A percentile compares a stretch with the other conserved stretches of the same genome.
These are phyloP conservation scores for Leucaena leucocephala DNA, from an alignment of 306 rosid genomes.

Conservation along the genomic window DNA sequence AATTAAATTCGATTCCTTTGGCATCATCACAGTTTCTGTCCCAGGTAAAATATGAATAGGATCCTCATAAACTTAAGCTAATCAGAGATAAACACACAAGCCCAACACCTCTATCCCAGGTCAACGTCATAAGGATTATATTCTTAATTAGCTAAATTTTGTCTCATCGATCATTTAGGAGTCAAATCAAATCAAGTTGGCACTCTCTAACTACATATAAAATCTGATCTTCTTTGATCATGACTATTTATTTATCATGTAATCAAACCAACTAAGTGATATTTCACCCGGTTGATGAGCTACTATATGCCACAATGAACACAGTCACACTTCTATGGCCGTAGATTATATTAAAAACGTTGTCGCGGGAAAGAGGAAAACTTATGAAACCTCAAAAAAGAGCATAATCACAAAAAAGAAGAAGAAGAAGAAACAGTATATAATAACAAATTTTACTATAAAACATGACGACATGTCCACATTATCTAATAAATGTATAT, in stretches of 20 bases:
- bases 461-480: too few relatives aligned
- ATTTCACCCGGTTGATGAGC: constrained; percentile 12
- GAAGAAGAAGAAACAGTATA: too few relatives aligned
- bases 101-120: background rate
- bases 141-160: background rate
- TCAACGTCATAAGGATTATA: background rate
- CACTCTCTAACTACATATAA: background rate
- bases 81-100: background rate
- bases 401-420: too few relatives aligned
- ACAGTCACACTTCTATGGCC: too few relatives aligned
- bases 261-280: background rate
- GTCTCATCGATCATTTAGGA: background rate
- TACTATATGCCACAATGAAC: background rate
- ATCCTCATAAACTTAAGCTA: background rate
- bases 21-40: background rate
- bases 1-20: background rate
- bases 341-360: too few relatives aligned
- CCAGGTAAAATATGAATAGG: background rate
- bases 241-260: background rate
- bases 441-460: too few relatives aligned
- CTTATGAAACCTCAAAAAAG: too few relatives aligned
- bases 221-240: background rate
- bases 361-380: too few relatives aligned
- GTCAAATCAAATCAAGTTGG: constrained; percentile 1
- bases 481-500: too few relatives aligned